These are phyloP conservation scores for Rhododendron williamsianum DNA, from an alignment of 148 eudicot species.

Conservation along the genomic window DNA sequence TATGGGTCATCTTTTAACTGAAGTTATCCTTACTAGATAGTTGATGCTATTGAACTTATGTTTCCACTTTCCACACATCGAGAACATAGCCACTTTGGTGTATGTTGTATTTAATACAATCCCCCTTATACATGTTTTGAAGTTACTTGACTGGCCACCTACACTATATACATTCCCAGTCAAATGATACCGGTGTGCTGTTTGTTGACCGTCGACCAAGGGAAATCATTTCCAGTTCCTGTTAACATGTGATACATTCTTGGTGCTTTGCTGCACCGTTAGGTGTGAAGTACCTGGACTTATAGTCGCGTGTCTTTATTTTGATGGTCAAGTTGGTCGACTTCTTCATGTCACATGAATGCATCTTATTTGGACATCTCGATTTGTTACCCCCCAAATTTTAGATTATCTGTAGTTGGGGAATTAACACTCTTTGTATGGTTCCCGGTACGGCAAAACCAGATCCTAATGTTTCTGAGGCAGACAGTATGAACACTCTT, in stretches of 20 bases:
- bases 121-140: neutral
- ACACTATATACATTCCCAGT: neutral
- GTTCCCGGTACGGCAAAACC: constrained; percentile 19
- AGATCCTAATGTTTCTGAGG: constrained; percentile 21
- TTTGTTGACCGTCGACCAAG: neutral
- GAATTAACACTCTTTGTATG: neutral
- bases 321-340: neutral
- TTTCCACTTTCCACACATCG: neutral
- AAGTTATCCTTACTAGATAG: neutral
- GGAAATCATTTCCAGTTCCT: neutral
- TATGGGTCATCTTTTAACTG: neutral
- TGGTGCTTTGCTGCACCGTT: neutral
- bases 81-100: neutral
- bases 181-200: neutral
- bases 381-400: neutral
- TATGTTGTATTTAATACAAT: neutral
- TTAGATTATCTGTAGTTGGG: neutral
- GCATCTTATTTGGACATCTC: constrained; percentile 3
- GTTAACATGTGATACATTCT: neutral
- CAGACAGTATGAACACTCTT: constrained; percentile 18
- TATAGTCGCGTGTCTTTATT: neutral
- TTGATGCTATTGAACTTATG: neutral
- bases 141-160: neutral
- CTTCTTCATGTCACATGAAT: neutral
- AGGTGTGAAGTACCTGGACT: neutral